Evolutionary conservation across 176 grass and related monocot species (phyloP), one percentile per base, ranked within the genome.

Genomic region (sorghum (Sorghum bicolor)): DNA sequence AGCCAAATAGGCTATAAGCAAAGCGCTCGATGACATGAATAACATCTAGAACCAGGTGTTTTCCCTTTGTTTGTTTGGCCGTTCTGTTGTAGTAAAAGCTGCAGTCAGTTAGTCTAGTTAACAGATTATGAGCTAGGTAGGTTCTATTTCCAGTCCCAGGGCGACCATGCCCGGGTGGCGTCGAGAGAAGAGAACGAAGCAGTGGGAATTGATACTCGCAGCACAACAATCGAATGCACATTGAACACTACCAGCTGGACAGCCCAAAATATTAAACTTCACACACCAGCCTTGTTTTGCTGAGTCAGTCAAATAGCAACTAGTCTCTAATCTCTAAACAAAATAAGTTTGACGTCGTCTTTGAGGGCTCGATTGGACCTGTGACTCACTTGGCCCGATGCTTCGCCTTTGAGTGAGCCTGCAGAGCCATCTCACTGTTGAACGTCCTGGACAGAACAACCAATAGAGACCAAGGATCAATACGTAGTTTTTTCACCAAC

Each of bases 351-450:
- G 12, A 41, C 45, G 38, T 61, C 8, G 22, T 22, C 20, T 57
- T 57, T 2, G 2, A 24, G 14, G 15, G 5, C 45, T 48, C 53
- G 20, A n/a, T 10, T 47, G 53, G n/a, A 60, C 55, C 55, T 24
- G 22, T 8, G 1, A 25, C 30, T 76, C 58, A 88, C 58, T 84
- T 84, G 57, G 7, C 57, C 6, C 22, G 43, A 24, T 95, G 96
- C 79, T 98, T 98, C 0, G 92, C 96, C 48, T 90, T 92, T 0
- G 92, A 43, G 85, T 98, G 96, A 77, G 92, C 55, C 80, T 86
- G 78, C 44, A 93, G 87, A 66, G 91, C 91, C 67, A 68, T 90
- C 5, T 95, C 92, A 37, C 86, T 91, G 87, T 89, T 95, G 74
- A 98, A 98, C 9, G 84, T 91, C 80, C 96, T 98, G 73, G 30